Base-by-base conservation (phyloP, 495 filamentous ascomycete species). In the Platismatia glauca region DNA sequence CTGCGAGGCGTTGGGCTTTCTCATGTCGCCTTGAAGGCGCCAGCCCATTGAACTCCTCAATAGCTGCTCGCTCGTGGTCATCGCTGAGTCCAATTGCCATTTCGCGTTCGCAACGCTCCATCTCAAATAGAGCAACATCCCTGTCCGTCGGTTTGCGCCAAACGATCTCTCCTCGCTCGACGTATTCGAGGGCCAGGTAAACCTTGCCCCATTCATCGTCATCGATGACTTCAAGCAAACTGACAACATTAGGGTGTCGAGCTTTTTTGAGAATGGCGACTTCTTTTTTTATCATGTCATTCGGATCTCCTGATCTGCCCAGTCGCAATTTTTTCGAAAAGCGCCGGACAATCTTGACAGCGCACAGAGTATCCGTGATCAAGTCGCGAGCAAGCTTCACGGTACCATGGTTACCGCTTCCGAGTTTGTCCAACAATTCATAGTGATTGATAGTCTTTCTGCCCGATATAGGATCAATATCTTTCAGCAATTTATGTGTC, bases 181-280 rank as follows among this genome's bases (percentile, higher is more conserved):
- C 91, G 72, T 89, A 92, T 71, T 99, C 94, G 46, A 99, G 77
- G 27, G 97, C 90, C 73, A 99, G 89, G 75, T 99, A 97, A 61
- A 99, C 95, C 75, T 99, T 99, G 77, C 94, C 93, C 61, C 87
- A 81, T 66, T 90, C 88, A 1, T 92, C 91, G 71, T 99, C 94
- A 69, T 99, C 94, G 68, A 99, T 97, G 68, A 99, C 91, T 73
- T 99, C 94, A 33, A 97, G 81, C 57, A 99, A 78, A 69, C 88
- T 91, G 63, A 97, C 95, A 46, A 99, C 89, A 66, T 97, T 95
- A 20, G 90, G 87, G 74, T 99, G 94, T 18, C 91, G 86, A 52
- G 93, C 94, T 78, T 97, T 97, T 74, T 99, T 99, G 64, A 99
- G 76, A 60, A 99, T 97, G 65, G 94, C 94, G 64, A 99, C 93